These are phyloP conservation scores for Aspergillus egyptiacus DNA, from an alignment of 495 filamentous ascomycete genomes.

Conservation along the genomic window DNA sequence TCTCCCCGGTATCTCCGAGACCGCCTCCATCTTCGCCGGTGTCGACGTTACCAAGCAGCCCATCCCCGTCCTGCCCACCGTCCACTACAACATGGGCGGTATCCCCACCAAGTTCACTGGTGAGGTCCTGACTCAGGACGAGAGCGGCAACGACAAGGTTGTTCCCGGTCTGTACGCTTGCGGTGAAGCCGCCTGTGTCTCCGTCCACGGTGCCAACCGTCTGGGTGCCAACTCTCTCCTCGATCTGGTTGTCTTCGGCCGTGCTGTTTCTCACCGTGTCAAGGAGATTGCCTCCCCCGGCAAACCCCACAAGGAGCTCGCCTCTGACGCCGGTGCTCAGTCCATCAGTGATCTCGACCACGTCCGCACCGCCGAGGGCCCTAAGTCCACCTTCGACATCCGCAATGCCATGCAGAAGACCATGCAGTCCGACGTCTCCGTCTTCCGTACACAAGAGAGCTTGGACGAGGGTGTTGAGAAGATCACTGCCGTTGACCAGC, in stretches of 20 bases:
- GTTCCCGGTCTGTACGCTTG: conserved; percentile 94
- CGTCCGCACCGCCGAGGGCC: conserved; percentile 73
- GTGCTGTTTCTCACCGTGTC: conserved; percentile 92
- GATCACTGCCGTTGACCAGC: conserved; percentile 74
- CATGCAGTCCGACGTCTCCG: conserved; percentile 95
- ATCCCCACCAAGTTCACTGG: conserved; percentile 96
- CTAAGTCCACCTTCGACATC: conserved; percentile 80
- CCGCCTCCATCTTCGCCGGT: conserved; percentile 90
- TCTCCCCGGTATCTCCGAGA: conserved; percentile 97
- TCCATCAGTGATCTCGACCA: conserved; percentile 82
- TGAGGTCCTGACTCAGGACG: conserved; percentile 84
- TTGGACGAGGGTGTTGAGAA: conserved; percentile 78
- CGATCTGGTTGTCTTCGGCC: conserved; percentile 93
- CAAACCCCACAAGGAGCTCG: conserved; percentile 64
- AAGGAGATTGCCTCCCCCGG: conserved; percentile 83
- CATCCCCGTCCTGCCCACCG: conserved; percentile 93
- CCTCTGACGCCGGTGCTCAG: conserved; percentile 77
- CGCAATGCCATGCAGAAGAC: conserved; percentile 92
- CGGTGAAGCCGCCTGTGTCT: conserved; percentile 95
- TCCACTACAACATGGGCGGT: conserved; percentile 99
- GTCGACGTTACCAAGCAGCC: conserved; percentile 96
- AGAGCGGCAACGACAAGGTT: conserved; percentile 78
- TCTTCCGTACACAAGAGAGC: conserved; percentile 92
- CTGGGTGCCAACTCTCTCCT: conserved; percentile 97
- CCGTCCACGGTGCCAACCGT: conserved; percentile 95